phyloP scores from a whole-genome alignment of 495 filamentous ascomycete species.

The Penicillium angulare region DNA sequence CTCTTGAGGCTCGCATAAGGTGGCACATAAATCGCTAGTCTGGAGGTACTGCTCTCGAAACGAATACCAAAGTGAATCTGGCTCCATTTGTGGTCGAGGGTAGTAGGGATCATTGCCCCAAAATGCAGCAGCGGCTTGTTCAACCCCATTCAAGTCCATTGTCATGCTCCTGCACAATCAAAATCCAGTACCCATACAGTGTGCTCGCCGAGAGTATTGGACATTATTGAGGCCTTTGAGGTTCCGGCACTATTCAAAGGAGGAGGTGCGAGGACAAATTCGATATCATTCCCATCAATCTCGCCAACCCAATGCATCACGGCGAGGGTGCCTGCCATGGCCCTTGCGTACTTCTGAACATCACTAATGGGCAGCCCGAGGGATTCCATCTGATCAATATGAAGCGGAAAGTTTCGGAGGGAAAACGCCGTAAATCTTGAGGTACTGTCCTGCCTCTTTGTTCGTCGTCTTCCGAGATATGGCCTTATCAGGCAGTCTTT shows the following conservation, averaged over 20 bases:
- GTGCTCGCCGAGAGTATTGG: slow-evolving; percentile 15
- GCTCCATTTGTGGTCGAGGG: slow-evolving; percentile 11
- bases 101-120: slow-evolving; percentile 23
- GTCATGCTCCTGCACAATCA: slow-evolving; percentile 16
- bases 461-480: slow-evolving; percentile 39
- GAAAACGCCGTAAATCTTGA: slow-evolving; percentile 6
- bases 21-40: background rate
- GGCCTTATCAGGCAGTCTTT: slow-evolving; percentile 35
- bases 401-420: slow-evolving; percentile 43
- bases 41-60: slow-evolving; percentile 1
- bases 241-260: background rate
- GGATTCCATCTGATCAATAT: slow-evolving; percentile 41
- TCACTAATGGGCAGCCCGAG: slow-evolving; percentile 22
- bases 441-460: background rate
- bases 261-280: slow-evolving; percentile 43
- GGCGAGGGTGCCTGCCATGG: slow-evolving; percentile 40
- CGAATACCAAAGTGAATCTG: background rate
- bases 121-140: slow-evolving; percentile 16
- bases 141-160: slow-evolving; percentile 13
- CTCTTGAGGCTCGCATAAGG: background rate
- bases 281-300: slow-evolving; percentile 43
- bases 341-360: slow-evolving; percentile 22
- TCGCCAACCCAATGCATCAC: slow-evolving; percentile 36
- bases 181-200: slow-evolving; percentile 49
- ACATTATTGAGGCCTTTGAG: background rate